Conservation (phyloP, 441 rosid genomes). For the Adansonia rubrostipa region DNA sequence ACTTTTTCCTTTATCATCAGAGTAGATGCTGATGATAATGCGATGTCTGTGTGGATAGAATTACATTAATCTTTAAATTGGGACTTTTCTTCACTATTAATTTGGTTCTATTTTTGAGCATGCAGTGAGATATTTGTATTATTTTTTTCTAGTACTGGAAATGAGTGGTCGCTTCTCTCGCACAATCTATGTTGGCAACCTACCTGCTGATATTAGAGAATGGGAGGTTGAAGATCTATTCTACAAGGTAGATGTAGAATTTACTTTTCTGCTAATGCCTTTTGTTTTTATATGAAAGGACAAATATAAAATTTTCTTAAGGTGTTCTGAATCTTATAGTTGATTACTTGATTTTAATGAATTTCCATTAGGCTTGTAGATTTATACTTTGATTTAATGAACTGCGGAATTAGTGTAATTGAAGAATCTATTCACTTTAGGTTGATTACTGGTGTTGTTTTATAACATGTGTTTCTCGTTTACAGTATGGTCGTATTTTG, state of each 20-base stretch:
- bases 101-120: conserved; percentile 31
- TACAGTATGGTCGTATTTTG: conserved; percentile 85
- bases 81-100: conserved; percentile 28
- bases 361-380: background rate
- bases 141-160: conserved; percentile 36
- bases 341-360: background rate
- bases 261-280: background rate
- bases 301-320: too few species aligned
- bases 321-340: background rate
- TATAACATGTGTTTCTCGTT: conserved; percentile 16
- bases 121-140: conserved; percentile 49
- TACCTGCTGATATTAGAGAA: conserved; percentile 89
- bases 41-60: conserved; percentile 35
- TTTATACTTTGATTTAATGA: background rate
- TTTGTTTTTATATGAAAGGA: too few species aligned
- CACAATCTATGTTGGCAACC: conserved; percentile 92
- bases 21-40: conserved; percentile 37
- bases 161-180: conserved; percentile 98
- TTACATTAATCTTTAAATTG: conserved; percentile 23
- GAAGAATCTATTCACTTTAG: background rate
- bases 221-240: conserved; percentile 88
- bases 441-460: background rate
- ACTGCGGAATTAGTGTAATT: background rate
- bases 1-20: conserved; percentile 30
- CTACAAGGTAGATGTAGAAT: conserved; percentile 66